Conservation (phyloP, 208 protist genomes). For the Leishmania tropica region DNA sequence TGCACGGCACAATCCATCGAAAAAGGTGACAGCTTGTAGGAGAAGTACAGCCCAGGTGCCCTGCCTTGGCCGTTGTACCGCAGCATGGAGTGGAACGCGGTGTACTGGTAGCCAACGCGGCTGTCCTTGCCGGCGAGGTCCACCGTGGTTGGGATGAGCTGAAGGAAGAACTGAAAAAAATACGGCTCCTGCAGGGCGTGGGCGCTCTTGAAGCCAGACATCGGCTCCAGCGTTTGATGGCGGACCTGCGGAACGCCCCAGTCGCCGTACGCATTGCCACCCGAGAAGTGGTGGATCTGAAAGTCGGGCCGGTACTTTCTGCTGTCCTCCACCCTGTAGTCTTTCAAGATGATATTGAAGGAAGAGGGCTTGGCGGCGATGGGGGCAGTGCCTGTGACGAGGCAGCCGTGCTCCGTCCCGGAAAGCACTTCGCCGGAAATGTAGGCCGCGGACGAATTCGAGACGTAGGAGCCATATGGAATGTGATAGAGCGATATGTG, state of each 20-base stretch:
- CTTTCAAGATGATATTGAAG: conserved; percentile 30
- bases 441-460: conserved; percentile 6
- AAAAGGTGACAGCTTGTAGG: conserved; percentile 29
- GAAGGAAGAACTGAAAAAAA: conserved; percentile 37
- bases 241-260: conserved; percentile 32
- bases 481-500: conserved; percentile 16
- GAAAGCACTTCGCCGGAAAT: conserved; percentile 8
- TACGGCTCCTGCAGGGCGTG: not conserved
- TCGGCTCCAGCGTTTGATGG: conserved; percentile 19
- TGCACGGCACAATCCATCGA: conserved; percentile 28
- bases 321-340: conserved; percentile 16
- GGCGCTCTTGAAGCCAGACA: conserved; percentile 4
- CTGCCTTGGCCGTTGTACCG: conserved; percentile 12
- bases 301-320: conserved; percentile 21
- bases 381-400: conserved; percentile 23
- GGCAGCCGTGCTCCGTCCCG: conserved; percentile 27
- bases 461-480: conserved; percentile 9
- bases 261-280: conserved; percentile 22
- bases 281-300: conserved; percentile 17
- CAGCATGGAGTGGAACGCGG: conserved; percentile 32
- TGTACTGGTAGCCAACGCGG: conserved; percentile 22
- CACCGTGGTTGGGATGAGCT: conserved; percentile 37
- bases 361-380: conserved; percentile 3
- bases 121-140: conserved; percentile 16
- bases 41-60: conserved; percentile 31